Percentiles rank a stretch among this genome's conserved stretches.
Evolutionary conservation across 2,329 filamentous ascomycete species (phyloP).

Genomic region (Pseudogymnoascus sp.): DNA sequence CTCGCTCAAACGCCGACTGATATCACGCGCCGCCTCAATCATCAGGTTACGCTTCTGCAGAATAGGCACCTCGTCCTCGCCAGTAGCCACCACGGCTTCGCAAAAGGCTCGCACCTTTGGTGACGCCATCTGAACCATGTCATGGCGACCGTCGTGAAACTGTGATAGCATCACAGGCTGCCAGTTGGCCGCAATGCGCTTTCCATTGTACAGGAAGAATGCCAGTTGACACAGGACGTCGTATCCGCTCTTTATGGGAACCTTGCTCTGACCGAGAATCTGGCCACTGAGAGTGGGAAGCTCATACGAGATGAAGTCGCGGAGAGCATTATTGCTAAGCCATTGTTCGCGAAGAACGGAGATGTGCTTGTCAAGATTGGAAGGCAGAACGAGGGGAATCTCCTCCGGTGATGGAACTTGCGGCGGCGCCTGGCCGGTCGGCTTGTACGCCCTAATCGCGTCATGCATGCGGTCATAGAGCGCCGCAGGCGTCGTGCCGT

Average conservation of each 20-base stretch:
- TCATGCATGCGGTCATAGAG: constrained; percentile 15
- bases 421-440: not conserved
- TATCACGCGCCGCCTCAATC: constrained; percentile 6
- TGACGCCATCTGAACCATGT: constrained; percentile 19
- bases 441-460: constrained; percentile 12
- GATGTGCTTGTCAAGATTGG: constrained; percentile 16
- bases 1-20: not conserved
- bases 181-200: constrained; percentile 15
- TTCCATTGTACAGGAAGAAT: constrained; percentile 19
- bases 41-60: not conserved
- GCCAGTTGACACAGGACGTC: constrained; percentile 20
- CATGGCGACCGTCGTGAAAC: constrained; percentile 20
- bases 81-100: constrained; percentile 7
- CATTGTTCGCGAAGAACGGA: constrained; percentile 13
- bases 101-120: constrained; percentile 17
- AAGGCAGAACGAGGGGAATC: constrained; percentile 8
- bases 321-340: constrained; percentile 1
- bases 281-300: constrained; percentile 13
- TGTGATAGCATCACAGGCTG: constrained; percentile 19
- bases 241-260: constrained; percentile 16
- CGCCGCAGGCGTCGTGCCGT: constrained; percentile 15
- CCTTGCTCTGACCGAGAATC: constrained; percentile 3
- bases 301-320: constrained; percentile 13
- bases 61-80: constrained; percentile 14
- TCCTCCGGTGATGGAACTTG: not conserved